Base-by-base conservation (phyloP, 345 rosid species). In the Sisymbrium altissimum region DNA sequence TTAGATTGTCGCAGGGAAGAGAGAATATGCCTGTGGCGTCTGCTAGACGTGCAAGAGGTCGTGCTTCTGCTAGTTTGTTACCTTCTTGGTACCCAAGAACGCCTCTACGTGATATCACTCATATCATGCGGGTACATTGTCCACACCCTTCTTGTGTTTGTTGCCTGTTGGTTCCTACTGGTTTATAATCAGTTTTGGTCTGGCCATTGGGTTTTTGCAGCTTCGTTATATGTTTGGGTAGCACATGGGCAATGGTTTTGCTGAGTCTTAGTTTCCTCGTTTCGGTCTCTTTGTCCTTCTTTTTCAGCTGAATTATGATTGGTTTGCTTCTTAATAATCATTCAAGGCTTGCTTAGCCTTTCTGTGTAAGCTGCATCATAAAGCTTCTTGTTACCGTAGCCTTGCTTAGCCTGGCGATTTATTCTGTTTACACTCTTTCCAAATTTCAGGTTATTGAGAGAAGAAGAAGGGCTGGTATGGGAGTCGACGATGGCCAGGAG, bases 21-120 rank as follows among this genome's bases (percentile, higher is more conserved):
- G 91, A 88, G 82, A 89, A 84, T 59, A 35, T 52, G 41, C 69
- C 81, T 4, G 6, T 11, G 27, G 79, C 74, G 40, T 63, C 63
- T 19, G 71, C 61, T 49, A 68, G 87, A 11, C 74, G 80, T 23
- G 79, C 83, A 45, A 70, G 84, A 32, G 81, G 78, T 17, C 83
- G 82, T 36, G 68, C 39, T 27, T 65, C 81, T 9, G 59, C 52
- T 43, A 78, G 84, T 43, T 44, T 41, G 61, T 81, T 95, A 40
- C 99, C 99, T 75, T 71, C 86, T 69, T 87, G 92, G 97, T 89
- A 95, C 74, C 98, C 97, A 1, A 84, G 99, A 68, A 83, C 86
- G 5, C 97, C 98, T 59, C 86, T 92, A 1, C 84, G 85, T 1
- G 94, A 95, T 58, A 78, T 95, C 13, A 90, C 98, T 52, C 49